These are phyloP conservation scores for Urochloa ruziziensis DNA, from an alignment of 176 grass and related monocot species.

Conservation along the genomic window DNA sequence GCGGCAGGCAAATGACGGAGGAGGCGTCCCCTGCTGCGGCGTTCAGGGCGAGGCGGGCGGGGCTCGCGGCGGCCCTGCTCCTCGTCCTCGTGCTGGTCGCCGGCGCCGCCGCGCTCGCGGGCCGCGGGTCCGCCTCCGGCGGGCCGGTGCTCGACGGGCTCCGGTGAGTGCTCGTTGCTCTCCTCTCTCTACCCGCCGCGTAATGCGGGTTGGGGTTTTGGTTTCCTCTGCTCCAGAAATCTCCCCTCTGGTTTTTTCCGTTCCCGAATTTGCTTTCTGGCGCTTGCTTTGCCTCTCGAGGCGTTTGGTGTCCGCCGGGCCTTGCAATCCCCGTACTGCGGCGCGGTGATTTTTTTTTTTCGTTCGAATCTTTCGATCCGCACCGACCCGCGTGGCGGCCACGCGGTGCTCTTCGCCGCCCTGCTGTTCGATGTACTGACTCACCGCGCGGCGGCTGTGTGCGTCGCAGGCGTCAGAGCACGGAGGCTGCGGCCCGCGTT, in stretches of 20 bases:
- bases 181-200: not conserved
- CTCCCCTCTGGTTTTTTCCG: not conserved
- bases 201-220: not conserved
- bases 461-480: not conserved
- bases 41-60: not conserved
- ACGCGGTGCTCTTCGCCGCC: too few species aligned
- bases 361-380: not conserved
- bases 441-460: not conserved
- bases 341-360: not conserved
- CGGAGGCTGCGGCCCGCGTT: not conserved
- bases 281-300: not conserved
- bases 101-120: too few species aligned
- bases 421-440: not conserved
- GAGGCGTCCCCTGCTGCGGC: not conserved
- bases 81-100: constrained; percentile 37
- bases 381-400: not conserved
- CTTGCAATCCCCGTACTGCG: not conserved
- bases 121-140: constrained; percentile 20
- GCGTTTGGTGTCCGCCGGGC: too few species aligned
- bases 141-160: constrained; percentile 12
- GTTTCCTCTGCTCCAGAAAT: not conserved
- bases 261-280: not conserved
- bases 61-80: constrained; percentile 24
- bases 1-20: constrained; percentile 18
- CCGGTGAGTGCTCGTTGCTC: constrained; percentile 33